Percentiles rank a stretch among this genome's conserved stretches.
phyloP scores from a whole-genome alignment of 1,284 basidiomycete species.

The Schizophyllum amplum region DNA sequence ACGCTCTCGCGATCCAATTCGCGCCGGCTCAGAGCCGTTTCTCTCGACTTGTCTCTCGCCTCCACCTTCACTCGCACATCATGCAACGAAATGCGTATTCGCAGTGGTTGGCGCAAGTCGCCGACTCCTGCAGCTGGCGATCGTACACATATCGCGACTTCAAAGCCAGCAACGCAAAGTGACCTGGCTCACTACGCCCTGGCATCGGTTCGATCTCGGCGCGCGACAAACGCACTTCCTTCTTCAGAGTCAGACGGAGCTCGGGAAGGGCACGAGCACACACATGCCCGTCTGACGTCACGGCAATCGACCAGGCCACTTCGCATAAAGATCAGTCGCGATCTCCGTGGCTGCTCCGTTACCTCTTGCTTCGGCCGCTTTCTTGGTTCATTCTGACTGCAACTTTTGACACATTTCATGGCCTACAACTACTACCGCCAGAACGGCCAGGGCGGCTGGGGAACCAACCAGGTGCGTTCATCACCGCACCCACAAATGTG shows the following conservation, averaged over 20 bases:
- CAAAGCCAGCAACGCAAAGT: too few relatives aligned
- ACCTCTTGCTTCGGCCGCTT: not conserved
- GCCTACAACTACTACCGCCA: slow-evolving; percentile 30
- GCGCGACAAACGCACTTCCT: too few relatives aligned
- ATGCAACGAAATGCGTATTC: too few relatives aligned
- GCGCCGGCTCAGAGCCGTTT: not conserved
- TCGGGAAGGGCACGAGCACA: too few relatives aligned
- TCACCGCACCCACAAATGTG: slow-evolving; percentile 3
- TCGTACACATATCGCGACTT: too few relatives aligned
- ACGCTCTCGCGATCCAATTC: not conserved
- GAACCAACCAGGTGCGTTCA: slow-evolving; percentile 35
- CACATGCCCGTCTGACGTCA: not conserved
- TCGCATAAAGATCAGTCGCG: not conserved
- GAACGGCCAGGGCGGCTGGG: slow-evolving; percentile 35
- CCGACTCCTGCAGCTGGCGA: too few relatives aligned
- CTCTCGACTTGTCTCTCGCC: not conserved
- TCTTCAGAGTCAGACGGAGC: not conserved
- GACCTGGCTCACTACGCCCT: too few relatives aligned
- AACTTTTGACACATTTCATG: slow-evolving; percentile 1
- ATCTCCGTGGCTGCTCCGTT: not conserved
- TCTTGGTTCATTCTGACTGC: not conserved
- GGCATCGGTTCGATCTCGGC: too few relatives aligned
- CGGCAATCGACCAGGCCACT: not conserved
- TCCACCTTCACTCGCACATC: too few relatives aligned
- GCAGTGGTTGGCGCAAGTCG: too few relatives aligned